phyloP scores from a whole-genome alignment of 2,329 filamentous ascomycete species.

The Colletotrichum aenigma region DNA sequence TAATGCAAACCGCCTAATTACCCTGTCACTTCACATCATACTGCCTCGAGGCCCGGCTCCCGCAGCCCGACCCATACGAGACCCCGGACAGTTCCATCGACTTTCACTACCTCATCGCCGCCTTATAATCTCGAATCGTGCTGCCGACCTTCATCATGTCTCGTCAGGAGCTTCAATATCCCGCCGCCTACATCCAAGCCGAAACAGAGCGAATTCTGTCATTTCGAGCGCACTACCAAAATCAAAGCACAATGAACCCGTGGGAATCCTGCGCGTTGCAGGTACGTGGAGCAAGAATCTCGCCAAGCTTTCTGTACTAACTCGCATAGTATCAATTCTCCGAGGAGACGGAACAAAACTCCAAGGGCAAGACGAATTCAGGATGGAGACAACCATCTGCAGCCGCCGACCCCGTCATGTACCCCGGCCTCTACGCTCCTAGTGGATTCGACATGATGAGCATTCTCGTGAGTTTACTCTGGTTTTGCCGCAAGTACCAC shows the following conservation, averaged over 20 bases:
- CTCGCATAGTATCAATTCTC: slow-evolving; percentile 27
- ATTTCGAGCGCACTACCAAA: slow-evolving; percentile 11
- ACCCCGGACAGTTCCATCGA: not conserved
- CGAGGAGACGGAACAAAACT: slow-evolving; percentile 23
- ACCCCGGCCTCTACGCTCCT: slow-evolving; percentile 58
- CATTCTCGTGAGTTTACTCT: slow-evolving; percentile 50
- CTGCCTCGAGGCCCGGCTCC: not conserved
- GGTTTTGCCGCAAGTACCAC: not conserved
- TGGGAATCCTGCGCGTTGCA: slow-evolving; percentile 39
- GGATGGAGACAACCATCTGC: slow-evolving; percentile 5
- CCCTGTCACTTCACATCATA: not conserved
- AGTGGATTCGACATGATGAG: slow-evolving; percentile 61
- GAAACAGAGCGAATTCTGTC: slow-evolving; percentile 5
- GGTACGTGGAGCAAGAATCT: slow-evolving; percentile 24
- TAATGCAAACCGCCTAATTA: slow-evolving; percentile 11
- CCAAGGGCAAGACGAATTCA: slow-evolving; percentile 9
- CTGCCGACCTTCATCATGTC: not conserved
- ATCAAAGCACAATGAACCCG: slow-evolving; percentile 30
- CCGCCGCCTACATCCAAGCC: not conserved
- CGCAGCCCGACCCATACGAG: not conserved
- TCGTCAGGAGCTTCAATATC: not conserved
- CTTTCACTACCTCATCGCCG: not conserved
- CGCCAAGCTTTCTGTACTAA: not conserved
- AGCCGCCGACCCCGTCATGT: slow-evolving; percentile 53
- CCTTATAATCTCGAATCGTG: slow-evolving; percentile 3